Evolutionary conservation across 148 eudicot species (phyloP).

Genomic region (Polygonum maritimum): DNA sequence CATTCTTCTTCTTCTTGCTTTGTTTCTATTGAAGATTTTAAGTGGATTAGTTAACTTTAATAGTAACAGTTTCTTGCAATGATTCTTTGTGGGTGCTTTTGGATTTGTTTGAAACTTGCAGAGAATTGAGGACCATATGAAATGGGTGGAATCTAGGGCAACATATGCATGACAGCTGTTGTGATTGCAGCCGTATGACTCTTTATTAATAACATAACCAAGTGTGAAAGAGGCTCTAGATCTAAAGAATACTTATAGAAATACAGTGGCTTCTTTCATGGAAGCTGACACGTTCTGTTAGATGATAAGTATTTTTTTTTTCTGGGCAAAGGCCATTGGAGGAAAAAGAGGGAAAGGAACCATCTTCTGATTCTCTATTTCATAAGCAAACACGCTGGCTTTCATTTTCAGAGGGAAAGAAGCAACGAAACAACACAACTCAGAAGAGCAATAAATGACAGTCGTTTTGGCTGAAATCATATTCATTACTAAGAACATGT

Average conservation of each 20-base stretch:
- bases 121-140: not conserved
- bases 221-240: conserved; percentile 10
- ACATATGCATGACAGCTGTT: conserved; percentile 10
- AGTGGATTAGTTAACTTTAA: not conserved
- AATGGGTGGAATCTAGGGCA: conserved; percentile 9
- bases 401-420: not conserved
- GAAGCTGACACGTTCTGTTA: conserved; percentile 9
- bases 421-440: not conserved
- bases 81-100: not conserved
- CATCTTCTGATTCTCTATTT: conserved; percentile 6
- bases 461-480: not conserved
- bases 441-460: not conserved
- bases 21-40: not conserved
- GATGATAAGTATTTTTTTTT: conserved; percentile 5
- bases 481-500: not conserved
- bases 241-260: not conserved
- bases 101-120: conserved; percentile 2
- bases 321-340: not conserved
- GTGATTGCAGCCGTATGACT: not conserved
- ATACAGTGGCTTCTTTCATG: conserved; percentile 7
- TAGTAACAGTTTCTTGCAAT: not conserved
- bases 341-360: not conserved
- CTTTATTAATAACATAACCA: not conserved
- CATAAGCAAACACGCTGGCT: not conserved
- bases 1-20: not conserved